Conservation (phyloP, 2,329 filamentous ascomycete genomes). For the Meredithiella fracta region DNA sequence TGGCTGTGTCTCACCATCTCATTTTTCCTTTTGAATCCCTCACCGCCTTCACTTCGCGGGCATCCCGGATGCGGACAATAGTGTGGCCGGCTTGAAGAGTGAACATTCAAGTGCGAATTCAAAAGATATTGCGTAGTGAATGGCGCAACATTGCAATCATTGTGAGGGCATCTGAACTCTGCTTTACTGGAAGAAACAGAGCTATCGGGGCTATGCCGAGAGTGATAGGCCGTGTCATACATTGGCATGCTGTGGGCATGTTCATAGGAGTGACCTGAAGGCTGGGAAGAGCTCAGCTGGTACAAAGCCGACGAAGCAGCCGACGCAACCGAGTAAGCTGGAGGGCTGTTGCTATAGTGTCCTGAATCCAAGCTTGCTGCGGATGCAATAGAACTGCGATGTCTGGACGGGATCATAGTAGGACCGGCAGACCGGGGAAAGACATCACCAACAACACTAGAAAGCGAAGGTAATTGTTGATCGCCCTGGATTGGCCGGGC, state of each 20-base stretch:
- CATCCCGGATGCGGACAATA: conserved; percentile 48
- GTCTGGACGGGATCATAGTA: not conserved
- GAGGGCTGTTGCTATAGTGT: conserved; percentile 10
- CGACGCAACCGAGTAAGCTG: conserved; percentile 4
- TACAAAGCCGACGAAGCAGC: conserved; percentile 9
- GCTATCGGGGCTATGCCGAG: conserved; percentile 1
- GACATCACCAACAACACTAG: not conserved
- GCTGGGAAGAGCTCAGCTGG: conserved; percentile 12
- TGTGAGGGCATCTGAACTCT: conserved; percentile 16
- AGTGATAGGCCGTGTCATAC: not conserved
- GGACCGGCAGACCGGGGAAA: not conserved
- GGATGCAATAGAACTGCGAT: not conserved
- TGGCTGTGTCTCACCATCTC: conserved; percentile 65
- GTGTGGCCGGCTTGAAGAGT: conserved; percentile 48
- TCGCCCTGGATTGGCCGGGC: not conserved
- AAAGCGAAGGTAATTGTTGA: not conserved
- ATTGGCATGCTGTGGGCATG: not conserved
- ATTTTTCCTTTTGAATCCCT: conserved; percentile 56
- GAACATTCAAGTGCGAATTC: conserved; percentile 63
- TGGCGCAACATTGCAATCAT: conserved; percentile 52
- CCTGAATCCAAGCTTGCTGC: not conserved
- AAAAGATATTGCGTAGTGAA: conserved; percentile 66
- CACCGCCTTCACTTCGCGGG: conserved; percentile 45
- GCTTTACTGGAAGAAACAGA: conserved; percentile 3
- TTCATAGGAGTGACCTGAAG: conserved; percentile 4